phyloP scores from a whole-genome alignment of 345 rosid genomes.

The Salix viminalis region DNA sequence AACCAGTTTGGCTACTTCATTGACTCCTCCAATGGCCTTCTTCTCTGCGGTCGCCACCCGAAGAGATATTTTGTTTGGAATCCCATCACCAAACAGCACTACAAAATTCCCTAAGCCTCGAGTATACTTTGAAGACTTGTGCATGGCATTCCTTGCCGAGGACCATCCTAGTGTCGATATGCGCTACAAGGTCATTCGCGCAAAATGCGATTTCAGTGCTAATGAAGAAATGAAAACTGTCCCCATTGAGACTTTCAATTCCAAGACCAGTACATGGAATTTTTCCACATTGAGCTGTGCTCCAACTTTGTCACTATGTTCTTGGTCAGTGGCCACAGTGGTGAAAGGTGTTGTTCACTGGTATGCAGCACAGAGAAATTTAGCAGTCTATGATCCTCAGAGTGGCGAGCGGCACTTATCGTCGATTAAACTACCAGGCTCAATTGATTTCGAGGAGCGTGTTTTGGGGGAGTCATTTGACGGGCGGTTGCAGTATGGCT shows the following conservation, averaged over 20 bases:
- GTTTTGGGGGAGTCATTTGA: conserved; percentile 54
- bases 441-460: conserved; percentile 45
- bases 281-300: conserved; percentile 43
- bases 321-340: conserved; percentile 54
- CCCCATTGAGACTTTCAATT: conserved; percentile 44
- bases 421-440: conserved; percentile 44
- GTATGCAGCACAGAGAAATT: conserved; percentile 42
- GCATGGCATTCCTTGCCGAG: conserved; percentile 56
- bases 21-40: conserved; percentile 53
- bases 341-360: conserved; percentile 47
- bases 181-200: conserved; percentile 51
- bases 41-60: conserved; percentile 70
- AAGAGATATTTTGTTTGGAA: conserved; percentile 58
- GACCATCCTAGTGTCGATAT: conserved; percentile 32
- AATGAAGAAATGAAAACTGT: conserved; percentile 26
- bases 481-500: conserved; percentile 52
- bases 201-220: conserved; percentile 41
- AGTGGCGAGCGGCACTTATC: conserved; percentile 33
- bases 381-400: conserved; percentile 46
- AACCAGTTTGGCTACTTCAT: conserved; percentile 57
- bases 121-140: conserved; percentile 47
- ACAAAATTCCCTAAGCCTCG: conserved; percentile 54
- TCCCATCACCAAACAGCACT: conserved; percentile 28
- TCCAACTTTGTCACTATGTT: conserved; percentile 37
- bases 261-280: conserved; percentile 53